Evolutionary conservation across 2,329 filamentous ascomycete genomes (phyloP).

Genomic region (Fusarium succisae): DNA sequence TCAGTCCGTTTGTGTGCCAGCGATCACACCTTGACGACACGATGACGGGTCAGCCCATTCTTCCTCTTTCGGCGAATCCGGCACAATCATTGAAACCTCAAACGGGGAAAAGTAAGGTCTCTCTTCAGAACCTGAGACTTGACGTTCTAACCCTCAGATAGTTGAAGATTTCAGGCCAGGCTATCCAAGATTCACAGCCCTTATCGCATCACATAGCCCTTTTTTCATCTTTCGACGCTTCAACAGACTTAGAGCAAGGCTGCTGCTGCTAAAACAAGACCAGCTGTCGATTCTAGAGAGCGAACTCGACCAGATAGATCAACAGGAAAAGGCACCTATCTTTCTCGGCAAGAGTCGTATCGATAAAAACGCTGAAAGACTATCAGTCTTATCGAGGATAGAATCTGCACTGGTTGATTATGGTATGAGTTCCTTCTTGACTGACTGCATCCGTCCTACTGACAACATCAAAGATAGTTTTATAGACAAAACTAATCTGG

Average conservation of each 20-base stretch:
- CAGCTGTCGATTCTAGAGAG: neutral
- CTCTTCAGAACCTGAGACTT: rapidly evolving
- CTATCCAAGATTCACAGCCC: neutral
- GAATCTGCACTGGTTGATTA: neutral
- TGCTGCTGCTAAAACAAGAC: neutral
- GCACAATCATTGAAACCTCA: neutral
- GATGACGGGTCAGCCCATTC: neutral
- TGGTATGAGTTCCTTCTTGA: rapidly evolving
- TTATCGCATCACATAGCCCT: neutral
- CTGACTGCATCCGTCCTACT: rapidly evolving
- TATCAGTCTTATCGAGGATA: neutral
- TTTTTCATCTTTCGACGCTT: neutral
- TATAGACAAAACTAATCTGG: neutral
- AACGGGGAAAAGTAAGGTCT: neutral
- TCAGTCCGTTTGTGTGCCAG: neutral
- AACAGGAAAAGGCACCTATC: neutral
- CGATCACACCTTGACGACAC: neutral
- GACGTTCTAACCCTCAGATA: neutral
- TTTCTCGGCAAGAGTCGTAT: neutral
- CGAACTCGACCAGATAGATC: neutral
- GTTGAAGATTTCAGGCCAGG: neutral
- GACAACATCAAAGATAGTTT: neutral
- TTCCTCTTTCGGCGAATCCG: neutral
- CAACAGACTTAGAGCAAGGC: neutral
- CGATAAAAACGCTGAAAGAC: neutral